Percentiles rank a stretch among this genome's conserved stretches.
phyloP scores from a whole-genome alignment of 1,284 basidiomycete species.

The Phellopilus nigrolimitatus region DNA sequence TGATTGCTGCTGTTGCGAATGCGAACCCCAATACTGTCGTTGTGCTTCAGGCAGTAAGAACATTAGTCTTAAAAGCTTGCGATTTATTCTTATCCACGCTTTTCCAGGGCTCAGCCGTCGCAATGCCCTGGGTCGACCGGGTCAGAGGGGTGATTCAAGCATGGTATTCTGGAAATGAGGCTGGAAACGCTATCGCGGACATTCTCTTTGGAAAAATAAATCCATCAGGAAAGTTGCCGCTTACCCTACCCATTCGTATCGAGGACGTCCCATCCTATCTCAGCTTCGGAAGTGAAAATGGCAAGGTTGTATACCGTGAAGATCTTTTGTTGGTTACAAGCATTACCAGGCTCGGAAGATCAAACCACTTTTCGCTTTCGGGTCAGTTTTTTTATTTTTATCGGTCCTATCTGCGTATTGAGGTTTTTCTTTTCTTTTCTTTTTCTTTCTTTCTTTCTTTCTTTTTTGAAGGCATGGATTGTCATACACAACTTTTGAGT shows the following conservation, averaged over 20 bases:
- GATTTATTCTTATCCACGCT: too few relatives aligned
- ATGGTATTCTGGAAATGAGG: conserved; percentile 75
- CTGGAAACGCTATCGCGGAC: conserved; percentile 70
- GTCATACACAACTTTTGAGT: conserved; percentile 66
- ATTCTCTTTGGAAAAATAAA: conserved; percentile 70
- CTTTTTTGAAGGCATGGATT: conserved; percentile 49
- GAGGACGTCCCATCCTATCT: conserved; percentile 64
- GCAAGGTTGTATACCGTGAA: conserved; percentile 61
- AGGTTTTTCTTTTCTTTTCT: conserved; percentile 7
- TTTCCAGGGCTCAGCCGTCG: conserved; percentile 54
- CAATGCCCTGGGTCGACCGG: conserved; percentile 59
- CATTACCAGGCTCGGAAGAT: conserved; percentile 56
- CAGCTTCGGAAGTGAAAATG: conserved; percentile 57
- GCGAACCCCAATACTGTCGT: conserved; percentile 65
- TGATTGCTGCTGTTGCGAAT: conserved; percentile 51
- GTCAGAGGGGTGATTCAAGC: conserved; percentile 53
- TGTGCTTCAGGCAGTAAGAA: conserved; percentile 60
- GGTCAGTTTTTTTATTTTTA: conserved; percentile 35
- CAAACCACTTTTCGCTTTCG: conserved; percentile 64
- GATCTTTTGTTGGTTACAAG: conserved; percentile 73
- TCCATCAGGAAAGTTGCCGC: conserved; percentile 64
- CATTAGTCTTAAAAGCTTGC: too few relatives aligned
- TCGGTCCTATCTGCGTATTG: too few relatives aligned
- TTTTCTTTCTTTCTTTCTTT: conserved; percentile 14
- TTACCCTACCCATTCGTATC: conserved; percentile 59